Evolutionary conservation across 108 stramenopile species (phyloP).

Genomic region (Craspedostauros australis): DNA sequence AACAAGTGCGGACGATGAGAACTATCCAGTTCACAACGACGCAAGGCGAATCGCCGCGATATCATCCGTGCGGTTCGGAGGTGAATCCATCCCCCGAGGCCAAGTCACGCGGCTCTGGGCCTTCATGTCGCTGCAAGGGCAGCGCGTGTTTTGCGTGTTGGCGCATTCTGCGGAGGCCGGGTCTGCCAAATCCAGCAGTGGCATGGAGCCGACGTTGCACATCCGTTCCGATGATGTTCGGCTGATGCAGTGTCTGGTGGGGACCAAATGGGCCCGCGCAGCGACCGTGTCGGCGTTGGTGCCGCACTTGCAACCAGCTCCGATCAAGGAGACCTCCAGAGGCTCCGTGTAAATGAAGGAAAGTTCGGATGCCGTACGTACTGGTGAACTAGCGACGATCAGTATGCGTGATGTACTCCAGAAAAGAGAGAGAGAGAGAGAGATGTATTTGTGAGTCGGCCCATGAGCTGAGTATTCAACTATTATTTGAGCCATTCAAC

Average conservation of each 20-base stretch:
- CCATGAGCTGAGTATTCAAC: too few species aligned
- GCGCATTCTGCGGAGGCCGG: slow-evolving; percentile 21
- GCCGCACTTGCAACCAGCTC: slow-evolving; percentile 9
- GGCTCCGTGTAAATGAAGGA: too few species aligned
- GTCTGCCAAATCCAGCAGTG: neutral
- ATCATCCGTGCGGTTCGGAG: slow-evolving; percentile 23
- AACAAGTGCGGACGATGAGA: neutral
- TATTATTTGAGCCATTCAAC: too few species aligned
- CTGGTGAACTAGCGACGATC: too few species aligned
- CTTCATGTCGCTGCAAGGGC: slow-evolving; percentile 28
- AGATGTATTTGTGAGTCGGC: too few species aligned
- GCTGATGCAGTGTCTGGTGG: slow-evolving; percentile 23
- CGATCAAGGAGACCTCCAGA: too few species aligned
- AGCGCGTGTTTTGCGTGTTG: slow-evolving; percentile 27
- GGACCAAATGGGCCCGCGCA: slow-evolving; percentile 13
- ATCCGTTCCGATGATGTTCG: slow-evolving; percentile 31
- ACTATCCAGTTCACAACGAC: neutral
- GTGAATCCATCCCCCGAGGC: slow-evolving; percentile 29
- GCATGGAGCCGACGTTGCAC: slow-evolving; percentile 17
- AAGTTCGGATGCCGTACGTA: too few species aligned
- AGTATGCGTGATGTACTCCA: too few species aligned
- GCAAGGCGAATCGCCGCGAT: slow-evolving; percentile 19
- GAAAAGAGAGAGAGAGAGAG: too few species aligned
- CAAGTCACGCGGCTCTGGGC: slow-evolving; percentile 38
- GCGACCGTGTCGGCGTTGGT: slow-evolving; percentile 18